A percentile compares a stretch with the other conserved stretches of the same genome.
Evolutionary conservation across 805 yeast species (phyloP).

Genomic region (Pichia nanzhaoensis): DNA sequence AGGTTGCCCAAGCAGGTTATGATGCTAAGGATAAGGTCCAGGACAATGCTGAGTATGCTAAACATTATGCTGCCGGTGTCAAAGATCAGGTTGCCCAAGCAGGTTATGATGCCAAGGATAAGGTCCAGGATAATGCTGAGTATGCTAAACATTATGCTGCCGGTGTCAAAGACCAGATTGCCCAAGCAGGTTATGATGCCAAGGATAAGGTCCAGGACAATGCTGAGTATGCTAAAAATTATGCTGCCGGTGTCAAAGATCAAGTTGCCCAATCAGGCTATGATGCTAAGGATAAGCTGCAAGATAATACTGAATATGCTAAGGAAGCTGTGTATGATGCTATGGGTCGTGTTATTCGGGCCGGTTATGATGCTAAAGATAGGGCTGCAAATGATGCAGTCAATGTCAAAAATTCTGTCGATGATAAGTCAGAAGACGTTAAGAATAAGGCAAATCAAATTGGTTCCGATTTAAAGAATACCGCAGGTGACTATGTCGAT

Average conservation of each 20-base stretch:
- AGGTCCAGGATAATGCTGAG: slow-evolving; percentile 1
- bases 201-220: not conserved
- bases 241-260: slow-evolving; percentile 3
- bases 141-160: slow-evolving; percentile 3
- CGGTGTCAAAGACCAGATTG: slow-evolving; percentile 5
- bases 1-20: slow-evolving; percentile 7
- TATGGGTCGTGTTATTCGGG: too few relatives aligned
- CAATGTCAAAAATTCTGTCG: too few relatives aligned
- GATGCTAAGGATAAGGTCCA: not conserved
- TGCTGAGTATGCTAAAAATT: slow-evolving; percentile 1
- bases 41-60: slow-evolving; percentile 8
- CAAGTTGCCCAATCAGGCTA: not conserved
- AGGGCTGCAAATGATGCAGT: too few relatives aligned
- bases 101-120: slow-evolving; percentile 4
- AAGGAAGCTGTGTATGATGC: too few relatives aligned
- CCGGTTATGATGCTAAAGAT: too few relatives aligned
- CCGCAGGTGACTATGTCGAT: not conserved
- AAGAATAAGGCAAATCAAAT: not conserved
- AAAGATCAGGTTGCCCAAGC: slow-evolving; percentile 7
- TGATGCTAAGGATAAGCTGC: not conserved
- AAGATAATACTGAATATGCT: not conserved
- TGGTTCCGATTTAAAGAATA: not conserved
- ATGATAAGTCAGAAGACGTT: too few relatives aligned
- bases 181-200: slow-evolving; percentile 4
- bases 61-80: slow-evolving; percentile 1